A percentile compares a stretch with the other conserved stretches of the same genome.
Conservation (phyloP, 208 protist genomes). For the Wallacemonas collosoma region DNA sequence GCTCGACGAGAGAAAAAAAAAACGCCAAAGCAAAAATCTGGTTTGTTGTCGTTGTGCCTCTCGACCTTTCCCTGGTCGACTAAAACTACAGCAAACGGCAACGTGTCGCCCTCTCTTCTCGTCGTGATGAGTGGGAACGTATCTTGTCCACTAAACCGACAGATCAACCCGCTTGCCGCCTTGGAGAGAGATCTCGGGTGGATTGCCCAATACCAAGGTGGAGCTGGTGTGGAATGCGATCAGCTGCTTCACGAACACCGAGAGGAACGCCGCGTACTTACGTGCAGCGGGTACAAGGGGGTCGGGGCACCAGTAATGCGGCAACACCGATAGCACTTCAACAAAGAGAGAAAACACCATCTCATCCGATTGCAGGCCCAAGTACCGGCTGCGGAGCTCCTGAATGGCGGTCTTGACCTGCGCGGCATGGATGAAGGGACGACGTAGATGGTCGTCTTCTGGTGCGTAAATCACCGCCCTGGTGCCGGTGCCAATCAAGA, state of each 20-base stretch:
- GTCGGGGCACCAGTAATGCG: slow-evolving; percentile 81
- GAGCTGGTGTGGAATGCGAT: slow-evolving; percentile 44
- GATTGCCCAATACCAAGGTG: slow-evolving; percentile 65
- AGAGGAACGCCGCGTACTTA: slow-evolving; percentile 74
- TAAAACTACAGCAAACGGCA: no score
- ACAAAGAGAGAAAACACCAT: slow-evolving; percentile 79
- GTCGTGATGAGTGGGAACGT: no score
- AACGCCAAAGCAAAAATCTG: no score
- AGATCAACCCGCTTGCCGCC: slow-evolving; percentile 46
- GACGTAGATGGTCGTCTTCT: slow-evolving; percentile 21
- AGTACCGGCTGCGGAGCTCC: slow-evolving; percentile 23
- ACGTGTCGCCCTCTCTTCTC: no score
- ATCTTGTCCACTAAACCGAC: not conserved
- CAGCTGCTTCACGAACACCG: slow-evolving; percentile 59
- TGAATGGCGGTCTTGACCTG: slow-evolving; percentile 43
- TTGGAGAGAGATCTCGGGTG: slow-evolving; percentile 52
- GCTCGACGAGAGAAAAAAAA: not conserved
- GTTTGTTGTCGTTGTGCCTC: no score
- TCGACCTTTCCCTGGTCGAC: no score
- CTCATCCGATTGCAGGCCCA: slow-evolving; percentile 32
- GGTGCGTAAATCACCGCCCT: slow-evolving; percentile 3
- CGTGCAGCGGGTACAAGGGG: slow-evolving; percentile 64
- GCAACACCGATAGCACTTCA: slow-evolving; percentile 50
- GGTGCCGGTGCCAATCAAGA: slow-evolving; percentile 26
- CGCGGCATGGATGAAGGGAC: slow-evolving; percentile 42